Evolutionary conservation across 495 filamentous ascomycete species (phyloP).

Genomic region (Xylaria longipes): DNA sequence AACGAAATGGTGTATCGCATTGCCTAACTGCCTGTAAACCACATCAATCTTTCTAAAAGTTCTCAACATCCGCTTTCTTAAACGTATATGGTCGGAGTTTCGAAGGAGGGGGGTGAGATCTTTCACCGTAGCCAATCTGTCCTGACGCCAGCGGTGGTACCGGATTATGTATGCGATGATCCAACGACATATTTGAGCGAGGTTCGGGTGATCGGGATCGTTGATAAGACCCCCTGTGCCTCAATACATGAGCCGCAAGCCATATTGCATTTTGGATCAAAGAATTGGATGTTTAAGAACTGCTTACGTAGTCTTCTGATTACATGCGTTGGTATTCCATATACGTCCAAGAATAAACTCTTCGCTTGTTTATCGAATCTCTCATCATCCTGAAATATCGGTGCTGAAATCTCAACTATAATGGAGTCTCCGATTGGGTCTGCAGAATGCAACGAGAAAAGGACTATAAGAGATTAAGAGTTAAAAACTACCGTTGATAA

Average conservation of each 20-base stretch:
- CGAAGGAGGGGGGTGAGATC: not conserved
- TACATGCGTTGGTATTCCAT: not conserved
- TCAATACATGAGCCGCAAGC: not conserved
- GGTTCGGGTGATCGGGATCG: not conserved
- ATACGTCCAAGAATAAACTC: not conserved
- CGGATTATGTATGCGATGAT: not conserved
- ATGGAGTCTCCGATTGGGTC: not conserved
- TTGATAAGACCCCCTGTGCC: not conserved
- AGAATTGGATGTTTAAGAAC: not conserved
- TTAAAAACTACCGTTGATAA: not conserved
- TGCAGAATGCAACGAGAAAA: not conserved
- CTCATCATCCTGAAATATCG: not conserved
- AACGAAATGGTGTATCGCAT: not conserved
- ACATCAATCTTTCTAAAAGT: not conserved
- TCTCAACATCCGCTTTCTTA: not conserved
- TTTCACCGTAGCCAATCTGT: not conserved
- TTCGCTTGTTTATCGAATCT: not conserved
- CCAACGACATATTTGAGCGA: not conserved
- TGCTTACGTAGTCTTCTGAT: not conserved
- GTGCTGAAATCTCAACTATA: not conserved
- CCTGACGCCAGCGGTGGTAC: not conserved
- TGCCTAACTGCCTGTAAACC: not conserved
- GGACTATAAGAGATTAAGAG: not conserved
- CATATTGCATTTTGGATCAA: not conserved
- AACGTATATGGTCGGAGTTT: no score